Evolutionary conservation across 2,329 filamentous ascomycete species (phyloP).

Genomic region (Cadophora sp.): DNA sequence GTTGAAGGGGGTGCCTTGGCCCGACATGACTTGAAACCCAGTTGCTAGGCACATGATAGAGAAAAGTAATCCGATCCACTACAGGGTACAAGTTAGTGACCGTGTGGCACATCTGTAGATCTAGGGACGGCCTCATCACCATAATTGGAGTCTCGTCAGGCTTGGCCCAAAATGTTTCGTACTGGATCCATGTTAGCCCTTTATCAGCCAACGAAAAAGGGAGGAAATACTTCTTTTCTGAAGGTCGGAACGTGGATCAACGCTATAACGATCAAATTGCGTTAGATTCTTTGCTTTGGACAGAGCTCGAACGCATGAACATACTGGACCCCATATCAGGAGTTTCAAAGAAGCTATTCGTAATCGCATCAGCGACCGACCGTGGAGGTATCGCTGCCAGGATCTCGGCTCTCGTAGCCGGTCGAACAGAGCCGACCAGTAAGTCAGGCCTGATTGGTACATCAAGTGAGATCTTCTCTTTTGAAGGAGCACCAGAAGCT

Average conservation of each 20-base stretch:
- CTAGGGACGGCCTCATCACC: not conserved
- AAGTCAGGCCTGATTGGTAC: constrained; percentile 31
- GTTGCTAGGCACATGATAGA: constrained; percentile 29
- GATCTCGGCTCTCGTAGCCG: constrained; percentile 52
- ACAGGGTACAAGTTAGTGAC: not conserved
- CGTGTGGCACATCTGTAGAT: too few relatives aligned
- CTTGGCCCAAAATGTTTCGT: constrained; percentile 41
- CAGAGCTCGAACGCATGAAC: constrained; percentile 22
- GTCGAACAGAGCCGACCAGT: constrained; percentile 32
- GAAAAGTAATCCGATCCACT: constrained; percentile 59
- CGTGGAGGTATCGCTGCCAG: constrained; percentile 55
- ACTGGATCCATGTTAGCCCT: constrained; percentile 34
- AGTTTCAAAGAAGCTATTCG: constrained; percentile 58
- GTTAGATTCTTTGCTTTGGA: not conserved
- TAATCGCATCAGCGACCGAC: constrained; percentile 54
- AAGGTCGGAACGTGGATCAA: constrained; percentile 59
- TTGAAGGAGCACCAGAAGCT: constrained; percentile 34
- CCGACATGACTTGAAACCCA: constrained; percentile 34
- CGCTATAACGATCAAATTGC: not conserved
- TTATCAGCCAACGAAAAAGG: not conserved
- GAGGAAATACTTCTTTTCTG: constrained; percentile 47
- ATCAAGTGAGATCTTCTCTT: constrained; percentile 5
- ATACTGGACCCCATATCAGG: constrained; percentile 58
- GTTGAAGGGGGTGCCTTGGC: constrained; percentile 12
- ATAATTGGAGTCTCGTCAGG: constrained; percentile 48